Base-by-base conservation (phyloP, 345 rosid species). In the Eucalyptus sp. region DNA sequence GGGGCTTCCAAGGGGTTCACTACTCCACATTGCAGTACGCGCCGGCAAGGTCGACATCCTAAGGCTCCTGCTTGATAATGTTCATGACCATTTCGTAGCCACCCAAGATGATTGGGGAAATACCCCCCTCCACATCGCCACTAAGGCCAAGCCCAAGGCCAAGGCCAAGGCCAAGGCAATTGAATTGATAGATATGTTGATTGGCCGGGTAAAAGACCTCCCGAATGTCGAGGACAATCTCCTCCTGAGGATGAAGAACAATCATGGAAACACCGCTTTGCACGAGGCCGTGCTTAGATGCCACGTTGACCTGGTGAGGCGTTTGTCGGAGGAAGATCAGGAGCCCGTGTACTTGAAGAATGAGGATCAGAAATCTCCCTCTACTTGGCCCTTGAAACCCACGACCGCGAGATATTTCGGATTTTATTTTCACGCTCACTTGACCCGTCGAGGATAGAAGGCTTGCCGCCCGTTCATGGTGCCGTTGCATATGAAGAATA, bases 391-490 rank as follows among this genome's bases (percentile, higher is more conserved):
- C 64, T 58, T 2, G 64, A 58, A 2, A 58, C 14, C 3, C 1
- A 1, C 64, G 0, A 58, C 0, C 5, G 0, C 0, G 8, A 27
- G 68, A 60, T 60, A 27, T 5, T 60, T 5, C 0, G 0, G 68
- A 0, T 60, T 60, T 60, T 27, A 25, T 1, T 60, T 12, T 1
- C 31, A 1, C 1, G 0, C 4, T 0, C 68, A 0, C 31, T 27
- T 3, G 68, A 60, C 15, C 68, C 68, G 2, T 60, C 31, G 68
- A 60, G 16, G 31, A 60, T 60, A 60, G 4, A 27, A 60, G 68
- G 68, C 68, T 27, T 60, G 68, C 31, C 16, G 4, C 68, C 31
- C 16, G 68, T 27, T 60, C 68, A 27, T 12, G 68, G 68, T 25
- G 31, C 15, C 8, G 6, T 60, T 27, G 68, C 27, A 0, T 16